phyloP scores from a whole-genome alignment of 208 protist species.

The Leishmania amazonensis region DNA sequence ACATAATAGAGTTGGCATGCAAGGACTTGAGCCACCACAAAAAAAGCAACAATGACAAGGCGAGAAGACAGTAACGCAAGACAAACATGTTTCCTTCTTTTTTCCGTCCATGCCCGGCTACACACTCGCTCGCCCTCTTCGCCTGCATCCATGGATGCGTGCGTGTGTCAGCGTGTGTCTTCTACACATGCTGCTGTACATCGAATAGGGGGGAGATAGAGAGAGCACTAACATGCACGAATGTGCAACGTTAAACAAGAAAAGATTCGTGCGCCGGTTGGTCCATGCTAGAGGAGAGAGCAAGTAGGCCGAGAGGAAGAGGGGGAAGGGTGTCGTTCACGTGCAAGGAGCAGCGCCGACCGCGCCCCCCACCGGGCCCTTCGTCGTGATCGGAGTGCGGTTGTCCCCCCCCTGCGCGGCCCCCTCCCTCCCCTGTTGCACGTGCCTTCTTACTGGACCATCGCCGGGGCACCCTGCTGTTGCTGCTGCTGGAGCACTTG shows the following conservation, averaged over 20 bases:
- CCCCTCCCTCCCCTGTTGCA: neutral
- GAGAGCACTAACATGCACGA: neutral
- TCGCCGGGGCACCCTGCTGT: slow-evolving; percentile 14
- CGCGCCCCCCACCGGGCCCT: neutral
- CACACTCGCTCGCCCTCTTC: neutral
- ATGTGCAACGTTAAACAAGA: neutral
- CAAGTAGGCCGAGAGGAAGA: neutral
- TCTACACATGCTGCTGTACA: slow-evolving; percentile 23
- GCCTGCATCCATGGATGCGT: neutral
- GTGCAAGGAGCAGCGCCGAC: neutral
- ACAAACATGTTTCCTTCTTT: neutral
- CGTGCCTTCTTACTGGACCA: neutral
- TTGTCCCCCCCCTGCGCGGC: neutral
- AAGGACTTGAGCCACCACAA: neutral
- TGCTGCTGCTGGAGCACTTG: slow-evolving; percentile 67
- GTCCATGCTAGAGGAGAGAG: neutral
- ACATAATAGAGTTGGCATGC: neutral
- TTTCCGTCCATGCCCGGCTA: neutral
- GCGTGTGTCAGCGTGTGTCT: slow-evolving; percentile 1
- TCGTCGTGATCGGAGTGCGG: neutral
- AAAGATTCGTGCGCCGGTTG: neutral
- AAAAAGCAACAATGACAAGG: neutral
- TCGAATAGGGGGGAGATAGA: neutral
- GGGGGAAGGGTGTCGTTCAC: neutral
- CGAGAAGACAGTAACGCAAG: neutral